A percentile compares a stretch with the other conserved stretches of the same genome.
These are phyloP conservation scores for Tricholoma flavovirens DNA, from an alignment of 768 basidiomycete species.

Conservation along the genomic window DNA sequence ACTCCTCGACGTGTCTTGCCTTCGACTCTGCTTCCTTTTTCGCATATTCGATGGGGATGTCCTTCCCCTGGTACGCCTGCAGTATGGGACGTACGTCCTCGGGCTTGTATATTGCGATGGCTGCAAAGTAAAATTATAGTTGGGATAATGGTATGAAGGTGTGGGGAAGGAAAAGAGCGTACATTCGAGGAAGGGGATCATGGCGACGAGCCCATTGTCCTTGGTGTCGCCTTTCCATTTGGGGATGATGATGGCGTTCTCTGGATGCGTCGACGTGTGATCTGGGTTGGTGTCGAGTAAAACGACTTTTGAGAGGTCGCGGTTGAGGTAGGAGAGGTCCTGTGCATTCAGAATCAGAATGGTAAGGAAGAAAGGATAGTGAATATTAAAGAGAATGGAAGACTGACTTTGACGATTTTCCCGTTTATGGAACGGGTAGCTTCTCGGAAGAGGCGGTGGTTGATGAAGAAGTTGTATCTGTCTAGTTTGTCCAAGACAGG, in stretches of 20 bases:
- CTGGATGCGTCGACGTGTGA: constrained; percentile 73
- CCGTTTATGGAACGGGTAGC: constrained; percentile 80
- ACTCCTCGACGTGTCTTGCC: constrained; percentile 70
- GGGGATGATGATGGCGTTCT: constrained; percentile 80
- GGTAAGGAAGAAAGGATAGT: neutral
- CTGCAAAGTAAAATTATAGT: constrained; percentile 31
- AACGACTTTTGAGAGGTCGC: constrained; percentile 87
- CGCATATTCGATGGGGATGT: constrained; percentile 85
- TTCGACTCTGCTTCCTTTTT: constrained; percentile 84
- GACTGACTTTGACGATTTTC: constrained; percentile 73
- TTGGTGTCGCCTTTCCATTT: constrained; percentile 79
- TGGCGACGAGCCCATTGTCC: constrained; percentile 72
- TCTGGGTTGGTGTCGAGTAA: constrained; percentile 81
- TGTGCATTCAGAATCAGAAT: constrained; percentile 19
- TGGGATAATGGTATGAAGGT: neutral
- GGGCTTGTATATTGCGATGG: constrained; percentile 88
- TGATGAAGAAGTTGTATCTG: constrained; percentile 84
- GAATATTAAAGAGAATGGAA: neutral
- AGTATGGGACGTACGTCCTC: constrained; percentile 85
- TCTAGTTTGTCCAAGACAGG: constrained; percentile 93
- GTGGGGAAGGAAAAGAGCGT: constrained; percentile 19
- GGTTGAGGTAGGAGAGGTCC: constrained; percentile 93
- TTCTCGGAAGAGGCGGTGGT: constrained; percentile 89
- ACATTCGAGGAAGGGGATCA: constrained; percentile 98
- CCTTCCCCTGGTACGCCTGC: constrained; percentile 77